Percentiles rank a stretch among this genome's conserved stretches.
Conservation (phyloP, 176 grass and related monocot genomes). For the Aegilops tauschii region DNA sequence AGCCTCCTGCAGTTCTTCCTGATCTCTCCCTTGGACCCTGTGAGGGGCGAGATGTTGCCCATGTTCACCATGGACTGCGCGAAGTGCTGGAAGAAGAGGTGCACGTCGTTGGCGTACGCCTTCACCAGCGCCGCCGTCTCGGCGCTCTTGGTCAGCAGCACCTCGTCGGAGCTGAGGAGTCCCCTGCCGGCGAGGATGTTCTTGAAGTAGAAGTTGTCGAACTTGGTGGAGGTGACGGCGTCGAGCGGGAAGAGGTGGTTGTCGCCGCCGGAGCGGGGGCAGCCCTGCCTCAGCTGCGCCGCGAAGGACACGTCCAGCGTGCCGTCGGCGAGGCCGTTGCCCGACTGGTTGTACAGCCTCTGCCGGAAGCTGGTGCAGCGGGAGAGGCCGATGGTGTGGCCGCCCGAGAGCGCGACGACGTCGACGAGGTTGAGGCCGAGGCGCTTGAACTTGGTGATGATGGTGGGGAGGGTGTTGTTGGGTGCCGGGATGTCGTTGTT, state of each 20-base stretch:
- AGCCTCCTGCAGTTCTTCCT: slow-evolving; percentile 90
- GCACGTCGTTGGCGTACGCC: slow-evolving; percentile 53
- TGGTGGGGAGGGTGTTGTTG: slow-evolving; percentile 78
- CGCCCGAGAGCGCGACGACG: slow-evolving; percentile 74
- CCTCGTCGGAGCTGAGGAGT: slow-evolving; percentile 78
- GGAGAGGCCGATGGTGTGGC: slow-evolving; percentile 75
- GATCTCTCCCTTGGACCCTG: slow-evolving; percentile 57
- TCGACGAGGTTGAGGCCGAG: slow-evolving; percentile 69
- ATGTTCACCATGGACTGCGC: slow-evolving; percentile 87
- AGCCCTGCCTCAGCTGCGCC: slow-evolving; percentile 39
- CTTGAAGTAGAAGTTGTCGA: slow-evolving; percentile 90
- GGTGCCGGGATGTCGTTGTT: slow-evolving; percentile 85
- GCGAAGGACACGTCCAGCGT: slow-evolving; percentile 59
- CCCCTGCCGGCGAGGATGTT: slow-evolving; percentile 63
- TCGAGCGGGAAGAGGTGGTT: slow-evolving; percentile 86
- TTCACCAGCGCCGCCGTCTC: slow-evolving; percentile 63
- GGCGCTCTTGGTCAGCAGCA: slow-evolving; percentile 59
- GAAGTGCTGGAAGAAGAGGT: slow-evolving; percentile 81
- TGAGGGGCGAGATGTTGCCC: slow-evolving; percentile 77
- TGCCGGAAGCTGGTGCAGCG: slow-evolving; percentile 84
- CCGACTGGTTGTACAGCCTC: slow-evolving; percentile 81
- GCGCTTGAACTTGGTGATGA: slow-evolving; percentile 80
- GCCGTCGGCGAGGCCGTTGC: slow-evolving; percentile 60
- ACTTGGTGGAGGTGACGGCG: slow-evolving; percentile 47
- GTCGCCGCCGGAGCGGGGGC: slow-evolving; percentile 73